Conservation (phyloP, 2,329 filamentous ascomycete genomes). For the Trichoderma aggressivum region DNA sequence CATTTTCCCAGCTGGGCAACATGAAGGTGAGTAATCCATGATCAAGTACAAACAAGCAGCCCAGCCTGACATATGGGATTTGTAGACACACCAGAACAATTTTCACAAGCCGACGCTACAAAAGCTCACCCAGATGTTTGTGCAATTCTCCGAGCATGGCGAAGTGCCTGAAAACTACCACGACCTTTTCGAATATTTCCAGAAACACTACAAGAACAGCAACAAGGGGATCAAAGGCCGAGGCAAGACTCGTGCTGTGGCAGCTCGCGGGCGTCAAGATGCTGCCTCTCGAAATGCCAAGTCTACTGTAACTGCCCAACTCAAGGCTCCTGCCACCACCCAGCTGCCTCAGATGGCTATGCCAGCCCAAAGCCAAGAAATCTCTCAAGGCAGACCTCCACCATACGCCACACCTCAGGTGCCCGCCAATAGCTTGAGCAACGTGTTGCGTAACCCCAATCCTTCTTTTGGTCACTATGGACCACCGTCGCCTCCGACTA, state of each 20-base stretch:
- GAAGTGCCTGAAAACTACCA: slow-evolving; percentile 62
- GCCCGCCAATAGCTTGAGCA: slow-evolving; percentile 27
- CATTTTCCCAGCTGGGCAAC: slow-evolving; percentile 87
- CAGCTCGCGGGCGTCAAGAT: slow-evolving; percentile 31
- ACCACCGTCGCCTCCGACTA: slow-evolving; percentile 36
- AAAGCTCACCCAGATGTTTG: slow-evolving; percentile 67
- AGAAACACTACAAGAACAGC: slow-evolving; percentile 88
- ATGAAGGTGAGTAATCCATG: slow-evolving; percentile 70
- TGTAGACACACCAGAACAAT: slow-evolving; percentile 84
- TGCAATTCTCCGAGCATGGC: slow-evolving; percentile 55
- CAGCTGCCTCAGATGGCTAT: slow-evolving; percentile 30
- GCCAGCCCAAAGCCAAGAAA: slow-evolving; percentile 29
- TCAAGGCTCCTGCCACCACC: slow-evolving; percentile 18
- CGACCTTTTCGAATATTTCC: slow-evolving; percentile 81
- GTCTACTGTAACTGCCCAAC: slow-evolving; percentile 24
- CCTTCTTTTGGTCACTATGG: slow-evolving; percentile 45
- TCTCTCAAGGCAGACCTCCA: slow-evolving; percentile 30
- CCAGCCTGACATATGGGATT: slow-evolving; percentile 2
- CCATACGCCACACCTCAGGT: slow-evolving; percentile 34
- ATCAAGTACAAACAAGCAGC: background rate
- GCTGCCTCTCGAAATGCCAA: slow-evolving; percentile 17
- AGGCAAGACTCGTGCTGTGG: slow-evolving; percentile 75
- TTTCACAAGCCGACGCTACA: slow-evolving; percentile 77
- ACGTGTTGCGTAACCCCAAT: slow-evolving; percentile 31
- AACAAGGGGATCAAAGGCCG: slow-evolving; percentile 98